Base-by-base conservation (phyloP, 2,329 filamentous ascomycete genomes). In the Rachicladosporium sp. region DNA sequence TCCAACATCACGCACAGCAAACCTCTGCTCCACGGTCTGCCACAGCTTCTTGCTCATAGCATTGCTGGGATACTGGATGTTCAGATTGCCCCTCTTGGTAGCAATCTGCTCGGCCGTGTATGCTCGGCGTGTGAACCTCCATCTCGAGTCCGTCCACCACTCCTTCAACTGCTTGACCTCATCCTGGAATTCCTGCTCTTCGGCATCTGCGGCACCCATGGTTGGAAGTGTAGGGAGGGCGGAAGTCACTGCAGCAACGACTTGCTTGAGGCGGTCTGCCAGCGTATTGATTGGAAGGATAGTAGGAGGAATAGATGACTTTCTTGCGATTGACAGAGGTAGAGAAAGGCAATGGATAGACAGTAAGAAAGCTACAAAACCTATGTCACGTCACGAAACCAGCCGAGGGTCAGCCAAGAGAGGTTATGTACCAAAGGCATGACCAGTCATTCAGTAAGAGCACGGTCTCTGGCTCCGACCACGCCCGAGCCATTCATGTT, bases 101-200 rank as follows among this genome's bases (percentile, higher is more conserved):
- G 93, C 91, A 57, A 98, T 96, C 67, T 93, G 84, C 71, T 96
- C 91, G 27, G 91, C 87, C 3, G 88, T 94, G 62, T 91, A 98
- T 15, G 91, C 80, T 43, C 91, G 76, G 68, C 83, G 88, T 53
- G 91, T 98, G 65, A 85, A 77, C 60, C 84, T 76, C 91, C 91
- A 98, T 71, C 91, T 76, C 42, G 86, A 76, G 54, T 93, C 84
- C 38, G 70, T 73, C 91, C 91, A 98, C 91, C 91, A 98, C 63
- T 82, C 68, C 75, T 95, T 85, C 51, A 96, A 81, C 50, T 82
- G 78, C 54, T 81, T 77, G 44, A 96, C 86, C 61, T 98, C 91
- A 50, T 81, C 73, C 55, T 77, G 71, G 66, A 82, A 94, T 55
- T 79, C 67, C 54, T 82, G 63, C 62, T 88, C 80, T 56, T 87